Base-by-base conservation (phyloP, 2,329 filamentous ascomycete genomes). In the Didymella arachidicola region DNA sequence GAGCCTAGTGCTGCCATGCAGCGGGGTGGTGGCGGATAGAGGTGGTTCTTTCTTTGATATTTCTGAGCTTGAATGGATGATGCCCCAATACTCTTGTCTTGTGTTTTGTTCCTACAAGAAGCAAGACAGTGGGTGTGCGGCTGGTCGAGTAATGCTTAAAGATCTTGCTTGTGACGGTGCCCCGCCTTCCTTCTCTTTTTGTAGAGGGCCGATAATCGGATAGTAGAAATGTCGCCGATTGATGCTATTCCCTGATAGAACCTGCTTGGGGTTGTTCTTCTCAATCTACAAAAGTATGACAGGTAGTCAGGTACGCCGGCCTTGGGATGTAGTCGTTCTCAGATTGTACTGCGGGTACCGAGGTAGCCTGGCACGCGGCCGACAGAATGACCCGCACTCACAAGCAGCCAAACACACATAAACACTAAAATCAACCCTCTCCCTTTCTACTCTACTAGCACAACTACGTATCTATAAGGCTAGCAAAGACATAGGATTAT, bases 171-270 rank as follows among this genome's bases (percentile, higher is more conserved):
- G 19, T 32, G 45, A 16, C 19, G 19, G 34, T 57, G 43, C 54
- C 54, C 54, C 54, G 45, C 54, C 11, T 57, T 57, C 54, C 26
- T 36, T 22, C 42, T 51, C 39, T 34, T 46, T 39, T 2, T 12
- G 19, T 22, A 29, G 14, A 34, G 27, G 11, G 27, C 26, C 41
- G 27, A 38, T 45, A 1, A 8, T 34, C 19, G 27, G 47, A 42
- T 11, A 7, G 25, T 27, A 22, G 8, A n/a, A 26, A 3, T 26
- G 7, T 25, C 19, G 7, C 14, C 19, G 11, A 22, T 12, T 42
- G 7, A 16, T 14, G 30, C 30, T 32, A 12, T 32, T 2, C 30
- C 14, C 30, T 32, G 30, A 32, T 32, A 16, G 12, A 16, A 10
- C 30, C 30, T 32, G 3, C 8, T 30, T 11, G 3, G 30, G 12